phyloP scores from a whole-genome alignment of 129 eudicot genomes.

The Flaveria sonorensis region DNA sequence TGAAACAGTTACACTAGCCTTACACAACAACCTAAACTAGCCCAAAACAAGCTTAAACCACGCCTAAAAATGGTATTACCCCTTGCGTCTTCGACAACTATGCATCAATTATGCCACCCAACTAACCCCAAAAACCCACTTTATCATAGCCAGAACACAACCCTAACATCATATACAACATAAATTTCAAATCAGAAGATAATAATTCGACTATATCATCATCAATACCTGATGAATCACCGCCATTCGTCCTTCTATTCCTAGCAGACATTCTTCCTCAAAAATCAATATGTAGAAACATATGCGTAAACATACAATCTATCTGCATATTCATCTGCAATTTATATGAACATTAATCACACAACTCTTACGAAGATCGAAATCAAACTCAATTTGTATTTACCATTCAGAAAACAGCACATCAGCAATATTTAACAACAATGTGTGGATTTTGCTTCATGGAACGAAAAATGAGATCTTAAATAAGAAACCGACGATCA shows the following conservation, averaged over 20 bases:
- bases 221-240: slow-evolving; percentile 23
- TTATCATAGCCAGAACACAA: neutral
- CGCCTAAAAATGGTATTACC: no score
- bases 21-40: no score
- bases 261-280: slow-evolving; percentile 33
- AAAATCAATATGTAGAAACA: slow-evolving; percentile 14
- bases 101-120: neutral
- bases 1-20: no score
- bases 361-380: neutral
- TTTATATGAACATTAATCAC: slow-evolving; percentile 6
- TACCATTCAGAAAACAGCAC: slow-evolving; percentile 31
- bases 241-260: slow-evolving; percentile 19
- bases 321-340: slow-evolving; percentile 32
- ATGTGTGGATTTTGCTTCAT: neutral
- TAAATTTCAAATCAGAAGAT: slow-evolving; percentile 3
- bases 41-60: no score
- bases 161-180: slow-evolving; percentile 16
- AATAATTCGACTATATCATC: neutral
- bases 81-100: no score
- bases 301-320: slow-evolving; percentile 24
- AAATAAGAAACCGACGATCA: slow-evolving; percentile 5
- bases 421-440: slow-evolving; percentile 24
- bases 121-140: slow-evolving; percentile 15
- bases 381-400: slow-evolving; percentile 15
- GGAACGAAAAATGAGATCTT: neutral